Evolutionary conservation across 2,329 filamentous ascomycete species (phyloP), one percentile per base, ranked within the genome.

Genomic region (Chrysoporthe cubensis): DNA sequence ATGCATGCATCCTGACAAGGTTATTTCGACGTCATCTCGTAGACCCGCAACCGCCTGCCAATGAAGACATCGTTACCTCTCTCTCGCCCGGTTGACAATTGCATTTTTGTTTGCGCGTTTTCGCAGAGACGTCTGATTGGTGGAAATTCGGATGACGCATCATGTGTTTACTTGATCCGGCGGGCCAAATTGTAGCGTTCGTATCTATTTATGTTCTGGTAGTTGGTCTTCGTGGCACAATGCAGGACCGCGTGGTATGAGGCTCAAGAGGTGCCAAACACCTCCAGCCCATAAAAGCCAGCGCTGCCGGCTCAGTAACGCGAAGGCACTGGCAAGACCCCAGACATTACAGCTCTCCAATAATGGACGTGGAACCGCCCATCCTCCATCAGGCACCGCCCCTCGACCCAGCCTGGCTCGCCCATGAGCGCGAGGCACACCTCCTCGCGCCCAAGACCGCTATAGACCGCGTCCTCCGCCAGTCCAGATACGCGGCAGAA

Each of bases 391-490:
- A 69, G 6, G 77, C 79, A 7, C 82, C 82, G 8, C 76, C 77
- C 3, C 71, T 82, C 8, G 75, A 83, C 69, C 75, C 77, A 21
- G 77, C 73, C 56, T 84, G 82, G 81, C 67, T 81, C 9, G 73
- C 74, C 34, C 76, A 79, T 71, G 80, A 83, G 70, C 68, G 76
- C 40, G 71, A 75, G 14, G 69, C 72, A 16, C 73, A 74, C 58
- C 71, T 78, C 34, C 72, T 72, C 4, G 66, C 67, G 5, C 74
- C 75, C n/a, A 75, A 75, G 44, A 73, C 73, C 6, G 63, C 59
- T 21, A 68, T 74, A 43, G 70, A 76, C 21, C 71, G 73, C 5
- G 59, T 78, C 32, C 75, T 76, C 40, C 77, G 78, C 57, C 82
- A 83, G 69, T 74, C 76, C 9, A 59, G 75, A 56, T 85, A 84